Conservation (phyloP, 441 rosid genomes). For the Viola pubescens region DNA sequence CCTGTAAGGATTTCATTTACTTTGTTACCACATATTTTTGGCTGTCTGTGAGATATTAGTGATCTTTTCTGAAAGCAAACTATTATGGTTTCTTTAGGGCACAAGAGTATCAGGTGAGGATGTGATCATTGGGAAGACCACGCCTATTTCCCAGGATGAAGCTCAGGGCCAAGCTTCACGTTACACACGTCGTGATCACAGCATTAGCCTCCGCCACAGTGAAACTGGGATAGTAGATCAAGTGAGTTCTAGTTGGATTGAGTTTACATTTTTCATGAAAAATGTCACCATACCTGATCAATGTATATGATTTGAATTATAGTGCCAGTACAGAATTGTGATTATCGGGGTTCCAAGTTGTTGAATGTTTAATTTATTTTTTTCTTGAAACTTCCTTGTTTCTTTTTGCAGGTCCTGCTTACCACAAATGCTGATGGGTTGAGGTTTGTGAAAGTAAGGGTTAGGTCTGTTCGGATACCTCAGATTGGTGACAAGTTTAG, state of each 20-base stretch:
- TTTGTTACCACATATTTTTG: background rate
- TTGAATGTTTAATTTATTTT: too few relatives aligned
- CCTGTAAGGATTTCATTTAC: slow-evolving; percentile 47
- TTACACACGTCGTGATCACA: slow-evolving; percentile 83
- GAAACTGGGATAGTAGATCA: slow-evolving; percentile 98
- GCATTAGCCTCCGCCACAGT: slow-evolving; percentile 95
- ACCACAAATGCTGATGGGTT: slow-evolving; percentile 97
- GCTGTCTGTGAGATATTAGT: background rate
- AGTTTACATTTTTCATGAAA: too few relatives aligned
- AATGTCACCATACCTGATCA: too few relatives aligned
- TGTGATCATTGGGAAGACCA: slow-evolving; percentile 94
- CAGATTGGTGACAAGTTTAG: slow-evolving; percentile 98
- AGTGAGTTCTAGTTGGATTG: slow-evolving; percentile 31
- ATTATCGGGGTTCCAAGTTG: too few relatives aligned
- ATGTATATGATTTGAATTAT: too few relatives aligned
- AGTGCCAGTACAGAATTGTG: too few relatives aligned
- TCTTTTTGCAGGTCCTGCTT: slow-evolving; percentile 56
- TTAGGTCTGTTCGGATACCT: slow-evolving; percentile 92
- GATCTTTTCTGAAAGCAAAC: slow-evolving; percentile 11
- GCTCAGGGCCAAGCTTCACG: slow-evolving; percentile 85
- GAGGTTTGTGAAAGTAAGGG: slow-evolving; percentile 97
- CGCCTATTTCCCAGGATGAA: slow-evolving; percentile 90
- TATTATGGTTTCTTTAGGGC: slow-evolving; percentile 43
- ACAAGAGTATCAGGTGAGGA: slow-evolving; percentile 97
- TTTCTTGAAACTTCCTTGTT: background rate